phyloP scores from a whole-genome alignment of 352 stramenopile species.

The Albugo laibachii region DNA sequence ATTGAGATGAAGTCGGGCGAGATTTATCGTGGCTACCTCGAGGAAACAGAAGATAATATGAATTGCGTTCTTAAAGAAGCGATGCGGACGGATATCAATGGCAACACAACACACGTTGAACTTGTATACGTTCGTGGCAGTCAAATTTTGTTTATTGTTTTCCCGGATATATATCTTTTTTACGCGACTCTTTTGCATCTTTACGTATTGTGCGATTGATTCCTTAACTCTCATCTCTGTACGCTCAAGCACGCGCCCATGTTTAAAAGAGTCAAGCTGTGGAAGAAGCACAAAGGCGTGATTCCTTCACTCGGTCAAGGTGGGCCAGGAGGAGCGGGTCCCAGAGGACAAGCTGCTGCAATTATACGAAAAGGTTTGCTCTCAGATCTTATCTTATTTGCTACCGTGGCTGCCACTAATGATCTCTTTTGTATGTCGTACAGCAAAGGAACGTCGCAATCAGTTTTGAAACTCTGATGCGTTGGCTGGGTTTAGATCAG shows the following conservation, averaged over 20 bases:
- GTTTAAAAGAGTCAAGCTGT: slow-evolving; percentile 77
- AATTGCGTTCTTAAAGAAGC: slow-evolving; percentile 79
- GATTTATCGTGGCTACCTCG: slow-evolving; percentile 64
- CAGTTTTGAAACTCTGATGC: not conserved
- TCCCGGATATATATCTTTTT: slow-evolving; percentile 78
- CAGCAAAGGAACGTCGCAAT: not conserved
- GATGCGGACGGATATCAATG: slow-evolving; percentile 62
- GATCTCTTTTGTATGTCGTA: slow-evolving; percentile 15
- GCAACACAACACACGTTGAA: slow-evolving; percentile 60
- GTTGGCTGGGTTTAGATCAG: no score
- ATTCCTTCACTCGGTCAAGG: slow-evolving; percentile 54
- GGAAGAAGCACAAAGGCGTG: slow-evolving; percentile 72
- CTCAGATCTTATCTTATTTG: not conserved
- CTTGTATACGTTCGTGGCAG: slow-evolving; percentile 69
- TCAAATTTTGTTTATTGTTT: slow-evolving; percentile 77
- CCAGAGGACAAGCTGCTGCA: slow-evolving; percentile 47
- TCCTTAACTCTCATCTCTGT: slow-evolving; percentile 8
- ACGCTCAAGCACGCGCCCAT: slow-evolving; percentile 77
- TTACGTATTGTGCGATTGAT: slow-evolving; percentile 3
- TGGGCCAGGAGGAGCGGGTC: slow-evolving; percentile 25
- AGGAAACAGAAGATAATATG: slow-evolving; percentile 83
- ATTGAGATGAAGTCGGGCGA: slow-evolving; percentile 77
- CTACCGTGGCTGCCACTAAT: not conserved
- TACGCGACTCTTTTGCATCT: slow-evolving; percentile 9
- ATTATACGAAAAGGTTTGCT: slow-evolving; percentile 56